Conservation (phyloP, 306 rosid species). For the Lablab purpureus region DNA sequence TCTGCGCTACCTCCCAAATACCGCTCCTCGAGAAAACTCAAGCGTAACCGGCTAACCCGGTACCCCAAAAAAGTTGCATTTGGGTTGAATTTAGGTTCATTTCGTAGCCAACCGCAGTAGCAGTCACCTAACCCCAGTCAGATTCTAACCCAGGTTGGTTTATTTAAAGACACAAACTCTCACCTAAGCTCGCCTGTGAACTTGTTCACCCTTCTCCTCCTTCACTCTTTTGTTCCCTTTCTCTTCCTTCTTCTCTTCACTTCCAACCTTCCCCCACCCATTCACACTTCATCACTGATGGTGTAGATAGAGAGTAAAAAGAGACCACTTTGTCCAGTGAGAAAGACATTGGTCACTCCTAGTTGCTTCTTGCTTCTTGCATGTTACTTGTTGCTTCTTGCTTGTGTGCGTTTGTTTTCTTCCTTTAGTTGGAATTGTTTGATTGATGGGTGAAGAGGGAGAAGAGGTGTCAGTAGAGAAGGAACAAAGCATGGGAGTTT, state of each 20-base stretch:
- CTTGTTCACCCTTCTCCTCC: slow-evolving; percentile 47
- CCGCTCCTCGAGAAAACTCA: slow-evolving; percentile 39
- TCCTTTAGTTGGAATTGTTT: slow-evolving; percentile 38
- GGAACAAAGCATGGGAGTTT: slow-evolving; percentile 44
- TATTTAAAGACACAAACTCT: slow-evolving; percentile 63
- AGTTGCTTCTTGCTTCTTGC: too few relatives aligned
- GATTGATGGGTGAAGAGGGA: slow-evolving; percentile 73
- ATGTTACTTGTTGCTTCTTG: too few relatives aligned
- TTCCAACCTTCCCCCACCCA: neutral
- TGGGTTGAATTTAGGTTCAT: slow-evolving; percentile 72
- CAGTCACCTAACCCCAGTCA: slow-evolving; percentile 78
- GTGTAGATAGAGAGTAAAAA: slow-evolving; percentile 50
- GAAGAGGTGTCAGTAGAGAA: slow-evolving; percentile 48
- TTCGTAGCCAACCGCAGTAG: slow-evolving; percentile 56
- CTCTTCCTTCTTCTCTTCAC: neutral
- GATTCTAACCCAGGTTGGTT: slow-evolving; percentile 68
- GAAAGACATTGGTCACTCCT: slow-evolving; percentile 36
- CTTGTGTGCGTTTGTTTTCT: slow-evolving; percentile 37
- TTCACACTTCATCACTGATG: slow-evolving; percentile 33
- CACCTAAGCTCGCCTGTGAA: slow-evolving; percentile 57
- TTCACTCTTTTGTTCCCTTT: neutral
- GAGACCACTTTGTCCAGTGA: slow-evolving; percentile 4
- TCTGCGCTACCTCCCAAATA: neutral
- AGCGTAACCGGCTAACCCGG: slow-evolving; percentile 53
- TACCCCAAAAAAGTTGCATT: slow-evolving; percentile 59